phyloP scores from a whole-genome alignment of 129 eudicot genomes.

The Silybum marianum region DNA sequence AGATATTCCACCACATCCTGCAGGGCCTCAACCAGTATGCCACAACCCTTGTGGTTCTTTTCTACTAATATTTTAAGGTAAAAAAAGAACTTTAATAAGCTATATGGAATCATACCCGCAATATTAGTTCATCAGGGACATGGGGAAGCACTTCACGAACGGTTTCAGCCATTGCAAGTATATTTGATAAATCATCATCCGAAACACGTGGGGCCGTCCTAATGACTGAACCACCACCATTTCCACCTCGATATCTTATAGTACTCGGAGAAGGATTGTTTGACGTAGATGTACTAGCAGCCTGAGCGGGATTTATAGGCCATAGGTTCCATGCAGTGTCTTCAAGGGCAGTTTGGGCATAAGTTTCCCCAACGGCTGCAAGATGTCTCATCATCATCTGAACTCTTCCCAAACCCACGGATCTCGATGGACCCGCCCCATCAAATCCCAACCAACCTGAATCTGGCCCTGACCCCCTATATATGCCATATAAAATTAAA shows the following conservation, averaged over 20 bases:
- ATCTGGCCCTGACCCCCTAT: constrained; percentile 67
- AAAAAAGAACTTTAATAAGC: too few relatives aligned
- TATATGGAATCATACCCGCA: constrained; percentile 55
- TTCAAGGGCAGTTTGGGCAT: constrained; percentile 86
- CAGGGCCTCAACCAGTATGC: too few relatives aligned
- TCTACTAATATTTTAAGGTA: neutral
- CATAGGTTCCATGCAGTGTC: constrained; percentile 88
- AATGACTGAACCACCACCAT: constrained; percentile 46
- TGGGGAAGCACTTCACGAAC: constrained; percentile 97
- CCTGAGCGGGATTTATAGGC: constrained; percentile 71
- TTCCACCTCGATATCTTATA: constrained; percentile 40
- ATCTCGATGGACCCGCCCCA: constrained; percentile 87
- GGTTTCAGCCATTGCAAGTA: constrained; percentile 94
- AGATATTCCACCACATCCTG: too few relatives aligned
- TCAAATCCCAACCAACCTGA: constrained; percentile 81
- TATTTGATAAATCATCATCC: constrained; percentile 59
- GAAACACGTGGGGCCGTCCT: constrained; percentile 56
- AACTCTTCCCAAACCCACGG: constrained; percentile 76
- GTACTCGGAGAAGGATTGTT: constrained; percentile 52
- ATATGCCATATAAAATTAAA: constrained; percentile 16
- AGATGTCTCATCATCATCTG: constrained; percentile 99
- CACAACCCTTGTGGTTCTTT: too few relatives aligned
- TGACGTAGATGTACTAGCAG: constrained; percentile 67
- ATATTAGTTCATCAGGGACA: constrained; percentile 85
- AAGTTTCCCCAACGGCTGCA: constrained; percentile 96